Evolutionary conservation across 2,329 filamentous ascomycete species (phyloP).

Genomic region (Alternaria sp.): DNA sequence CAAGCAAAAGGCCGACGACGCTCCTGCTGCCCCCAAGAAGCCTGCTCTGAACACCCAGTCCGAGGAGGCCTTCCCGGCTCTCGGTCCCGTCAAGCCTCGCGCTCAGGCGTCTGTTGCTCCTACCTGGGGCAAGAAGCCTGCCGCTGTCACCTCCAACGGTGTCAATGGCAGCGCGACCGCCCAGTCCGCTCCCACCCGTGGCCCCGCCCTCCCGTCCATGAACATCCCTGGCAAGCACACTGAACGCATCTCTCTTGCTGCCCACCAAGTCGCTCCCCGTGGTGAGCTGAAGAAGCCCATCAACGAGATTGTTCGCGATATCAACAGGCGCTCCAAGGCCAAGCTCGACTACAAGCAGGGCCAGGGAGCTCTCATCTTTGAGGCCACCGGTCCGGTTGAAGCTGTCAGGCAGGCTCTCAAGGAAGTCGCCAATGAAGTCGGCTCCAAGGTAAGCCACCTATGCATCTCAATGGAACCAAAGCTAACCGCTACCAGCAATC

Average conservation of each 20-base stretch:
- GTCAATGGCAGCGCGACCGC: slow-evolving; percentile 62
- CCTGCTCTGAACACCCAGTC: slow-evolving; percentile 78
- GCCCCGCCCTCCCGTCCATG: slow-evolving; percentile 65
- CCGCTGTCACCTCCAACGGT: slow-evolving; percentile 56
- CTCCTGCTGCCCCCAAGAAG: slow-evolving; percentile 45
- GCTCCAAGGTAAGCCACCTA: slow-evolving; percentile 71
- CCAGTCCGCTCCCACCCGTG: slow-evolving; percentile 46
- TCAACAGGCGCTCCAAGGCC: slow-evolving; percentile 91
- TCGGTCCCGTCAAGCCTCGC: slow-evolving; percentile 75
- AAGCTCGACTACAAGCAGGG: slow-evolving; percentile 79
- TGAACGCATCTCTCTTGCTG: slow-evolving; percentile 77
- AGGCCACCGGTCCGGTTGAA: slow-evolving; percentile 83
- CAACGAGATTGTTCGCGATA: slow-evolving; percentile 84
- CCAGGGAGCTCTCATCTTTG: slow-evolving; percentile 80
- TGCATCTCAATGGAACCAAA: neutral
- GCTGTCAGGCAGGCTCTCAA: slow-evolving; percentile 87
- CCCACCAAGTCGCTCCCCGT: slow-evolving; percentile 78
- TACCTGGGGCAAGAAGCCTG: slow-evolving; percentile 78
- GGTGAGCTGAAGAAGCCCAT: slow-evolving; percentile 84
- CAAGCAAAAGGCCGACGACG: slow-evolving; percentile 70
- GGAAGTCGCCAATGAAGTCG: slow-evolving; percentile 87
- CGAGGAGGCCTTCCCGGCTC: slow-evolving; percentile 91
- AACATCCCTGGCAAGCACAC: slow-evolving; percentile 83
- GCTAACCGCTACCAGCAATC: slow-evolving; percentile 60
- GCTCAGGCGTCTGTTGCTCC: slow-evolving; percentile 68